These are phyloP conservation scores for Claviceps cyperi DNA, from an alignment of 2,329 filamentous ascomycete species.

Conservation along the genomic window DNA sequence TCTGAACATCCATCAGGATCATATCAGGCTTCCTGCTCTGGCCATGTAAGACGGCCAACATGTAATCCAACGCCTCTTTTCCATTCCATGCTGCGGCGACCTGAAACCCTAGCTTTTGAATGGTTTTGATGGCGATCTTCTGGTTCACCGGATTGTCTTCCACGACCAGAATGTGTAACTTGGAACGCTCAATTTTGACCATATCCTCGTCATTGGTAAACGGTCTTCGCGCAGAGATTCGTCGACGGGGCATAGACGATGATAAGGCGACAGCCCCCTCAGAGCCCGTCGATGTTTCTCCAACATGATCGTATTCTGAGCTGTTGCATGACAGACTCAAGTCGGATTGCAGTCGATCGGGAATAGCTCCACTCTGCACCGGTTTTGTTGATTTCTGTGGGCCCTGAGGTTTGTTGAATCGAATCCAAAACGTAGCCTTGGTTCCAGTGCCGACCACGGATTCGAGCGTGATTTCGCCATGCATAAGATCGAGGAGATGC, in stretches of 20 bases:
- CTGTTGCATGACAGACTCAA: constrained; percentile 51
- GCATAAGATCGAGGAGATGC: constrained; percentile 67
- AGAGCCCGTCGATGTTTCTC: constrained; percentile 23
- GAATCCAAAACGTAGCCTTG: constrained; percentile 61
- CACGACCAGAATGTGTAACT: constrained; percentile 59
- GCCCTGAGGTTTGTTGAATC: constrained; percentile 55
- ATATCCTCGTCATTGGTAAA: constrained; percentile 32
- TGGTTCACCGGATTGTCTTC: constrained; percentile 70
- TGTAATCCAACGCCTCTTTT: constrained; percentile 62
- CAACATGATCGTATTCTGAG: constrained; percentile 43
- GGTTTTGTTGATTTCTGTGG: constrained; percentile 32
- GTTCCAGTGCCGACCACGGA: constrained; percentile 55
- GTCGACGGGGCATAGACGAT: constrained; percentile 14
- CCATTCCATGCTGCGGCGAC: constrained; percentile 65
- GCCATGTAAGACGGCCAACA: constrained; percentile 38
- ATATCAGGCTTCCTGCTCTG: constrained; percentile 50
- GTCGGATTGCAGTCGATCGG: constrained; percentile 51
- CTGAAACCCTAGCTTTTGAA: constrained; percentile 57
- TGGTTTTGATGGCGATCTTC: constrained; percentile 62
- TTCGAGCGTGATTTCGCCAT: constrained; percentile 55
- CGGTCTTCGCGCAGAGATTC: constrained; percentile 21
- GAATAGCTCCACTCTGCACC: constrained; percentile 48
- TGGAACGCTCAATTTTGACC: constrained; percentile 41
- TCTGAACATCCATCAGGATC: constrained; percentile 67
- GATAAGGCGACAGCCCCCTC: constrained; percentile 13